A percentile compares a stretch with the other conserved stretches of the same genome.
phyloP scores from a whole-genome alignment of 2,329 filamentous ascomycete species.

The Myriosclerotinia duriaeana region DNA sequence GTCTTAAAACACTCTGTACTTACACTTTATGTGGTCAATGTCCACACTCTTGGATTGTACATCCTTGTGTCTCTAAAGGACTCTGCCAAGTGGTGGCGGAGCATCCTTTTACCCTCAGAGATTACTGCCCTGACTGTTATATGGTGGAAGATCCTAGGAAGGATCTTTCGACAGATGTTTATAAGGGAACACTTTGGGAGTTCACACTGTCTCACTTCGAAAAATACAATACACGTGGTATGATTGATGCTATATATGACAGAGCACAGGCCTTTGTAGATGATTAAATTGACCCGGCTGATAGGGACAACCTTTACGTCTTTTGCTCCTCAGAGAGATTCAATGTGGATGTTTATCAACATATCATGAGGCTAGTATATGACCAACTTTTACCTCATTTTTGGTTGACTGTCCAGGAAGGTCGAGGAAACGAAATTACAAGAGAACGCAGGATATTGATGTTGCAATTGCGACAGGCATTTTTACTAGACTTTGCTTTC shows the following conservation, averaged over 20 bases:
- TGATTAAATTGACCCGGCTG: not conserved
- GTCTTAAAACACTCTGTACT: not conserved
- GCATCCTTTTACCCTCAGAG: too few relatives aligned
- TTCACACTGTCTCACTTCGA: not conserved
- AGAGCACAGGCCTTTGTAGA: not conserved
- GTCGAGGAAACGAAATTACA: not conserved
- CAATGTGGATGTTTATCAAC: not conserved
- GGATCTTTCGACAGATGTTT: not conserved
- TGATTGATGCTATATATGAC: not conserved
- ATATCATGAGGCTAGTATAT: not conserved
- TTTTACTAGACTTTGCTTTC: not conserved
- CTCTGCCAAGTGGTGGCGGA: not conserved
- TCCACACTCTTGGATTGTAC: not conserved
- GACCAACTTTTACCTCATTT: not conserved
- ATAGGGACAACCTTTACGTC: not conserved
- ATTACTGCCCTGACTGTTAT: not conserved
- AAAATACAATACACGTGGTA: not conserved
- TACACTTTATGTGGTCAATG: not conserved
- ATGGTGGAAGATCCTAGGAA: not conserved
- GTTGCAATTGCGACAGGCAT: not conserved
- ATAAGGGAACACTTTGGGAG: not conserved
- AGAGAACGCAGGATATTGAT: not conserved
- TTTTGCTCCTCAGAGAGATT: not conserved
- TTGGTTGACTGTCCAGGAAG: not conserved
- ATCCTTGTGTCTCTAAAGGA: not conserved